Base-by-base conservation (phyloP, 371 early-diverging fungal species). In the Mucor irregularis region DNA sequence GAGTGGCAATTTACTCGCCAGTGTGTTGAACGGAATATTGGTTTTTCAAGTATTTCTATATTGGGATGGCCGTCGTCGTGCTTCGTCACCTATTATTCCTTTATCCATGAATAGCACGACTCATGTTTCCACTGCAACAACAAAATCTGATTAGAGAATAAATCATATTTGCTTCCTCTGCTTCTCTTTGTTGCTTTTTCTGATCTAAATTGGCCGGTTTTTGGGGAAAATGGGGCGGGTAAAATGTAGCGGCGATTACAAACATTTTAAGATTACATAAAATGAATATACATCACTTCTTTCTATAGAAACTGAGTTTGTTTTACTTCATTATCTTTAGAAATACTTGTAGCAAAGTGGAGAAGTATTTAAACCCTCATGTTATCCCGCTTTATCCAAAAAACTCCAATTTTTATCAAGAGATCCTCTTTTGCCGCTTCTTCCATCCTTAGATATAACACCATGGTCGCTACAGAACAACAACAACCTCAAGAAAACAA, bases 11-110 rank as follows among this genome's bases (percentile, higher is more conserved):
- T 48, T 90, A 11, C 58, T 90, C 48, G 90, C 92, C 14, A 80
- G 87, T 3, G 21, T 82, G 10, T 67, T 94, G 52, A 95, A 94
- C 70, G 87, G 84, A n/a, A 62, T 94, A 25, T 64, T 97, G 26
- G 84, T 89, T 5, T 51, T 81, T 4, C 97, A 97, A 73, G 81
- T 96, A 76, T 61, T 91, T 38, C 70, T 82, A 10, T 97, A 92
- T 75, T 90, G 94, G 92, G 56, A 56, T 35, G 14, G n/a, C 7
- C n/a, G 14, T 14, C 7, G 4, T 10, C 25, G n/a, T 37, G 37
- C 16, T 37, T 10, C 4, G 37, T 37, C 37, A 37, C 5, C 31
- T 31, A 31, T n/a, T n/a, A n/a, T n/a, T n/a, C n/a, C n/a, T 11
- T 31, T 31, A 8, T 26, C 17, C 42, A 19, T 29, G n/a, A 39